phyloP scores from a whole-genome alignment of 164 flowering plant genomes.

The Berberis vulgaris region DNA sequence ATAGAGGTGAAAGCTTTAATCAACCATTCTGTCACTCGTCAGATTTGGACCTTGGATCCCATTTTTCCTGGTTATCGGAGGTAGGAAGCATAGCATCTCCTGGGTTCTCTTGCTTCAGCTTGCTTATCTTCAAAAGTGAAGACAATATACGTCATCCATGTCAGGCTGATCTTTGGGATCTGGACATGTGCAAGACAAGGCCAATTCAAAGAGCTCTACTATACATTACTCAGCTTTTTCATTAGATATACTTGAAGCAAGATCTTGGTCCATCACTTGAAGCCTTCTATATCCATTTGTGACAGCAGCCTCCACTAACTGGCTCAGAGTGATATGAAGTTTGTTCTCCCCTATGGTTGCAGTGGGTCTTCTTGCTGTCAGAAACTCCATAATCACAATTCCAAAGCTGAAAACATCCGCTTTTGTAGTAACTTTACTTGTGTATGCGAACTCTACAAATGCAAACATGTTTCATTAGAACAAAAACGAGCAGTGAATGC shows the following conservation, averaged over 20 bases:
- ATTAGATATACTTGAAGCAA: slow-evolving; percentile 16
- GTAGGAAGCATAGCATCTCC: too few species aligned
- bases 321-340: slow-evolving; percentile 41
- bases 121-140: slow-evolving; percentile 35
- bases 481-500: not conserved
- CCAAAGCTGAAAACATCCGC: slow-evolving; percentile 89
- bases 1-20: too few species aligned
- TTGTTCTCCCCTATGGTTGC: slow-evolving; percentile 40
- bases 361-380: slow-evolving; percentile 63
- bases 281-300: slow-evolving; percentile 24
- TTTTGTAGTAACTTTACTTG: slow-evolving; percentile 60
- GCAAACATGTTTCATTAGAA: not conserved
- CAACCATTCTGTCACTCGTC: too few species aligned
- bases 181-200: slow-evolving; percentile 44
- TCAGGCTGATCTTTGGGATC: slow-evolving; percentile 54
- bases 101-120: not conserved
- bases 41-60: too few species aligned
- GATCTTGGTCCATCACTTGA: slow-evolving; percentile 41
- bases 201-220: slow-evolving; percentile 37
- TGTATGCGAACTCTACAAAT: slow-evolving; percentile 70
- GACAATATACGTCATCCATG: slow-evolving; percentile 51
- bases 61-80: not conserved
- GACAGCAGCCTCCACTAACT: slow-evolving; percentile 43
- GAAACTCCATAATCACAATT: slow-evolving; percentile 60
- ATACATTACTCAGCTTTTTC: slow-evolving; percentile 23